phyloP scores from a whole-genome alignment of 495 filamentous ascomycete genomes.

The Tirmania nivea region DNA sequence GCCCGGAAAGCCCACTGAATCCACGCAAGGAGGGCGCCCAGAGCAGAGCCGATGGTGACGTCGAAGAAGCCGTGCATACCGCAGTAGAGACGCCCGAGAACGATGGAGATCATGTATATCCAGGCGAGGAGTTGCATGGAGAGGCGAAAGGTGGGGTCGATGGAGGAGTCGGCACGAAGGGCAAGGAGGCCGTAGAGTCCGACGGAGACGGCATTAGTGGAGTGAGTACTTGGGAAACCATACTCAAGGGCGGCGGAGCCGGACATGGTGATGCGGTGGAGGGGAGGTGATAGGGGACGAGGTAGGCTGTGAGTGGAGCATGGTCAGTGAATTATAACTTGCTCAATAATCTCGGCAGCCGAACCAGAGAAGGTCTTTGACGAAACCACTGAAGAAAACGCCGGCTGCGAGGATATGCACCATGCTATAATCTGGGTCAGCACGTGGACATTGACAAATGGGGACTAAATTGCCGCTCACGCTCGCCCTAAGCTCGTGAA shows the following conservation, averaged over 20 bases:
- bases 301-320: slow-evolving; percentile 32
- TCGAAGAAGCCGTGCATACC: slow-evolving; percentile 98
- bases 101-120: slow-evolving; percentile 71
- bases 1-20: slow-evolving; percentile 52
- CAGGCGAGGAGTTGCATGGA: slow-evolving; percentile 39
- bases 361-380: slow-evolving; percentile 75
- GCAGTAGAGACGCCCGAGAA: slow-evolving; percentile 79
- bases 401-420: slow-evolving; percentile 72
- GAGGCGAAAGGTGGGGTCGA: slow-evolving; percentile 19
- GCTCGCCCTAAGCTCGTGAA: slow-evolving; percentile 58
- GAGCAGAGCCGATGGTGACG: slow-evolving; percentile 50
- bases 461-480: slow-evolving; percentile 26
- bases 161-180: slow-evolving; percentile 33
- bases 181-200: slow-evolving; percentile 58
- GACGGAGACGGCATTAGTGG: slow-evolving; percentile 89
- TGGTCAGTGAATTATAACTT: not conserved
- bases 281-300: slow-evolving; percentile 73
- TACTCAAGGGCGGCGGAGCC: slow-evolving; percentile 87
- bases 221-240: slow-evolving; percentile 91
- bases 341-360: not conserved
- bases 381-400: slow-evolving; percentile 79
- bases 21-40: slow-evolving; percentile 47
- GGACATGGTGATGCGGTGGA: slow-evolving; percentile 92
- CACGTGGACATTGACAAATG: too few relatives aligned
- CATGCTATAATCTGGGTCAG: slow-evolving; percentile 30